phyloP scores from a whole-genome alignment of 192 early-diverging fungal species.

The Pilobolus umbonatus region DNA sequence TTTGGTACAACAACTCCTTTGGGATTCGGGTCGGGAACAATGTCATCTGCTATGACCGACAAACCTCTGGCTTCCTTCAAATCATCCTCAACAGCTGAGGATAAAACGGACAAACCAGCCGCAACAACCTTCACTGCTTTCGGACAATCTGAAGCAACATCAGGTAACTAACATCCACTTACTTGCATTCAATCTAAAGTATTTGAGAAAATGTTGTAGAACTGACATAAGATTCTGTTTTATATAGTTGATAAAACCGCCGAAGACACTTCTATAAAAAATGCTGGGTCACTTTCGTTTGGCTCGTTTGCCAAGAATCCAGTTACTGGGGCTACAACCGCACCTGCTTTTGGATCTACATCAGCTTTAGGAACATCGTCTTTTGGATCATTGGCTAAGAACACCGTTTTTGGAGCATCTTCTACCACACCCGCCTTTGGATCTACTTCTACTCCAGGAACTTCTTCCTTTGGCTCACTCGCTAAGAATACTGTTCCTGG shows the following conservation, averaged over 20 bases:
- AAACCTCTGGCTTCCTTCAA: neutral
- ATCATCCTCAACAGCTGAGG: too few relatives aligned
- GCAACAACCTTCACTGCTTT: too few relatives aligned
- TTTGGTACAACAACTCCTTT: neutral
- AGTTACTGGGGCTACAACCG: neutral
- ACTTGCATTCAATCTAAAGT: too few relatives aligned
- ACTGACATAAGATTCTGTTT: too few relatives aligned
- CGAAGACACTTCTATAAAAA: too few relatives aligned
- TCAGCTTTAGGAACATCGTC: conserved; percentile 2
- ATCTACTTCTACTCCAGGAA: neutral
- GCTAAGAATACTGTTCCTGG: neutral
- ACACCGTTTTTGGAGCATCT: neutral
- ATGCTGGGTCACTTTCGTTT: too few relatives aligned
- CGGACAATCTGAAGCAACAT: too few relatives aligned
- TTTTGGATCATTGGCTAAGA: neutral
- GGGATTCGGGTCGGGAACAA: too few relatives aligned
- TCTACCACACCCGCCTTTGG: conserved; percentile 2
- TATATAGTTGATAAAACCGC: too few relatives aligned
- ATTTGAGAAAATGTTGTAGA: too few relatives aligned
- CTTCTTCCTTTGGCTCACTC: conserved; percentile 15
- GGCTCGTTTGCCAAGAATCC: neutral
- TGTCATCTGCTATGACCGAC: neutral
- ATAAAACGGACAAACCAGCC: neutral
- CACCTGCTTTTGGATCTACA: conserved; percentile 12
- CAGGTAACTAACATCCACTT: too few relatives aligned